phyloP scores from a whole-genome alignment of 2,329 filamentous ascomycete species.

The Chlorencoelia australis region DNA sequence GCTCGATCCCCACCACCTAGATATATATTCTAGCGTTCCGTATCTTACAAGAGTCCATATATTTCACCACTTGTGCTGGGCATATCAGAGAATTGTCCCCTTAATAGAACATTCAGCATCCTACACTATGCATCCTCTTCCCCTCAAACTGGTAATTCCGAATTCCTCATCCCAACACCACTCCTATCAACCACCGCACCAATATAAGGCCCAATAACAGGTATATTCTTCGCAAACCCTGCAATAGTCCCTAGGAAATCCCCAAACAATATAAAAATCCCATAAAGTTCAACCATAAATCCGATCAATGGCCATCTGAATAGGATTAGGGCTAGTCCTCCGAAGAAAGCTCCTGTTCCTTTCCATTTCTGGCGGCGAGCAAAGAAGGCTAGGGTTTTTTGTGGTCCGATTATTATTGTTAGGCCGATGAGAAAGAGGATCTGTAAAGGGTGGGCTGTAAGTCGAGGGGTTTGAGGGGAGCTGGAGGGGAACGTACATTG shows the following conservation, averaged over 20 bases:
- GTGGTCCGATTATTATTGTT: constrained; percentile 85
- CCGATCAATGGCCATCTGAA: constrained; percentile 85
- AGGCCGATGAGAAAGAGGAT: constrained; percentile 97
- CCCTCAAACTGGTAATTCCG: constrained; percentile 64
- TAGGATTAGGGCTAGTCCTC: constrained; percentile 75
- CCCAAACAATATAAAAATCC: constrained; percentile 86
- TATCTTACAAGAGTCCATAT: too few relatives aligned
- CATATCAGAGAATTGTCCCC: too few relatives aligned
- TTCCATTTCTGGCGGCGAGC: constrained; percentile 85
- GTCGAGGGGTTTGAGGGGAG: constrained; percentile 30
- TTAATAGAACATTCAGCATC: too few relatives aligned
- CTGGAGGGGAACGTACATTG: constrained; percentile 38
- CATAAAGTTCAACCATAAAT: constrained; percentile 85
- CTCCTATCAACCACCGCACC: constrained; percentile 61
- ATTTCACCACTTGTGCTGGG: too few relatives aligned
- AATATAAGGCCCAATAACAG: constrained; percentile 80
- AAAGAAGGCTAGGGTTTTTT: constrained; percentile 92
- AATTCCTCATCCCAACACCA: constrained; percentile 60
- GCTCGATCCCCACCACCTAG: too few relatives aligned
- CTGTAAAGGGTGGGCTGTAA: constrained; percentile 34
- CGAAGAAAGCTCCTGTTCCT: constrained; percentile 80
- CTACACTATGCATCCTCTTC: too few relatives aligned
- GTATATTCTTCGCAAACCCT: constrained; percentile 74
- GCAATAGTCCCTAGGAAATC: constrained; percentile 93
- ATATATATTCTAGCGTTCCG: too few relatives aligned